These are phyloP conservation scores for Circinella umbellata DNA, from an alignment of 371 early-diverging fungal species.

Conservation along the genomic window DNA sequence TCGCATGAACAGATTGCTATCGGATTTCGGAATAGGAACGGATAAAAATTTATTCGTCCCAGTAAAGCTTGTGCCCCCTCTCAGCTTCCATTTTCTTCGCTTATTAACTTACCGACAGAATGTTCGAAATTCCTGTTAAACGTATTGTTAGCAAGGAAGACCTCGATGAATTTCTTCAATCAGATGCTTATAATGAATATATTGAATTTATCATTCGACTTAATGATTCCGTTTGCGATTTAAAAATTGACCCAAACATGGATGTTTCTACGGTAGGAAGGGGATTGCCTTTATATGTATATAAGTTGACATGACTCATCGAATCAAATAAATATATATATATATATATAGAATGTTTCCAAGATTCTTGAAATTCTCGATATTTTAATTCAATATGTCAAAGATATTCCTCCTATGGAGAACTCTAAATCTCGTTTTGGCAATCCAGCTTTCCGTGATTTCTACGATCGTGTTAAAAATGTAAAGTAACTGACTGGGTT, in stretches of 20 bases:
- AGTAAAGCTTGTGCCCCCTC: too few species aligned
- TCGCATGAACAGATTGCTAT: too few species aligned
- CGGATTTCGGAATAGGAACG: too few species aligned
- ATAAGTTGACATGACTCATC: not conserved
- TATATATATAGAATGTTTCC: conserved; percentile 53
- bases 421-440: conserved; percentile 87
- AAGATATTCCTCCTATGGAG: conserved; percentile 78
- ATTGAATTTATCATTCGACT: conserved; percentile 73
- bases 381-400: conserved; percentile 61
- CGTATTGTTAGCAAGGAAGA: conserved; percentile 88
- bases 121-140: conserved; percentile 58
- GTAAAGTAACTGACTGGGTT: conserved; percentile 33
- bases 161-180: conserved; percentile 75
- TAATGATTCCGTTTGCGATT: conserved; percentile 74
- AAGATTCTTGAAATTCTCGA: conserved; percentile 68
- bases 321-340: not conserved
- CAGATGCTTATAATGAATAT: conserved; percentile 66
- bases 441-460: conserved; percentile 89
- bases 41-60: too few species aligned
- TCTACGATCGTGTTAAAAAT: conserved; percentile 70
- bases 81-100: not conserved
- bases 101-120: conserved; percentile 1
- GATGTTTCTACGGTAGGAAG: conserved; percentile 55
- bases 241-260: conserved; percentile 56
- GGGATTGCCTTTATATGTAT: conserved; percentile 16